Evolutionary conservation across 345 rosid genomes (phyloP).

Genomic region (Sonneratia caseolaris): DNA sequence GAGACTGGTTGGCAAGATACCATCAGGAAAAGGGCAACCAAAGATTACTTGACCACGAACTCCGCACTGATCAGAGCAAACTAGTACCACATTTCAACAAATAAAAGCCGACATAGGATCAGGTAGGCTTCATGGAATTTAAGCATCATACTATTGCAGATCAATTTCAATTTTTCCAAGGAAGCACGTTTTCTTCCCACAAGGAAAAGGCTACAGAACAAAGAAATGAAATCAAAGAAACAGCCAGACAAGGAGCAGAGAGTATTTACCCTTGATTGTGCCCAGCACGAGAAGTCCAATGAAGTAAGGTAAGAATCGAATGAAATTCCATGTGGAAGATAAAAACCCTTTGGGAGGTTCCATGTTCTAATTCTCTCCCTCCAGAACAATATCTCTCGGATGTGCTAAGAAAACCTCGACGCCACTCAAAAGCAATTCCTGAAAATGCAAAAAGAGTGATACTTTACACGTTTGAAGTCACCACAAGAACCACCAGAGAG

Average conservation of each 20-base stretch:
- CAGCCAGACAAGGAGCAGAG: neutral
- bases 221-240: slow-evolving; percentile 5
- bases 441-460: neutral
- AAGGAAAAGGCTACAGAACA: neutral
- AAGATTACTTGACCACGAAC: neutral
- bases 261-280: slow-evolving; percentile 44
- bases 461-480: neutral
- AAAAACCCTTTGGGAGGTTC: slow-evolving; percentile 72
- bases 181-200: neutral
- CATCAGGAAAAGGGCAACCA: neutral
- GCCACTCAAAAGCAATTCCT: neutral
- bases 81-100: neutral
- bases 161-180: neutral
- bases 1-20: neutral
- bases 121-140: neutral
- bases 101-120: neutral
- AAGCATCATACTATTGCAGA: neutral
- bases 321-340: slow-evolving; percentile 58
- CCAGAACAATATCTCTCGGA: neutral
- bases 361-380: slow-evolving; percentile 27
- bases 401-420: neutral
- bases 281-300: slow-evolving; percentile 68
- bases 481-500: neutral
- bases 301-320: slow-evolving; percentile 84
- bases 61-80: neutral